Percentiles rank a stretch among this genome's conserved stretches.
Evolutionary conservation across 345 rosid species (phyloP).

Genomic region (Excoecaria cochinchinensis): DNA sequence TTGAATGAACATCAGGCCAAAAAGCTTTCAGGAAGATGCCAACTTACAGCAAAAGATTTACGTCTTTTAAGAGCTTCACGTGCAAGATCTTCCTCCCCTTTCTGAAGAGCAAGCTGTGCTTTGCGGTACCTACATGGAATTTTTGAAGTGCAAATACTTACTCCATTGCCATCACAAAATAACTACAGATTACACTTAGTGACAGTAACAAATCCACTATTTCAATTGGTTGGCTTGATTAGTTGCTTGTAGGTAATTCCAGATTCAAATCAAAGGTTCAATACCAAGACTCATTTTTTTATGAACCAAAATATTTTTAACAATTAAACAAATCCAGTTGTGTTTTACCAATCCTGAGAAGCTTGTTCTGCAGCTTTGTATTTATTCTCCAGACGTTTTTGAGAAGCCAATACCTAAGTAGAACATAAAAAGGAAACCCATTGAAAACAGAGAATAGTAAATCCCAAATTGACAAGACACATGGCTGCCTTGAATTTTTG

Average conservation of each 20-base stretch:
- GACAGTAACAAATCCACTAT: not conserved
- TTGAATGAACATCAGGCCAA: not conserved
- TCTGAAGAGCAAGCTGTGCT: constrained; percentile 76
- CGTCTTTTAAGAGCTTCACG: constrained; percentile 87
- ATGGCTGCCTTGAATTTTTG: not conserved
- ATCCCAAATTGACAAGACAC: not conserved
- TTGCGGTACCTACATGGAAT: constrained; percentile 57
- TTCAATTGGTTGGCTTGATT: not conserved
- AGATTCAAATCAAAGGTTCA: not conserved
- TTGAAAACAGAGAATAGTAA: not conserved
- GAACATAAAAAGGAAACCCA: constrained; percentile 9
- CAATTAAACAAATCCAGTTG: constrained; percentile 5
- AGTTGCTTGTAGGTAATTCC: not conserved
- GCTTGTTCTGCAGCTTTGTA: constrained; percentile 68
- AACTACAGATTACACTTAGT: not conserved
- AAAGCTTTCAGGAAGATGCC: not conserved
- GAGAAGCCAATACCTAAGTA: constrained; percentile 70
- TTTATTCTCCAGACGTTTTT: constrained; percentile 70
- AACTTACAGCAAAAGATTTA: constrained; percentile 66
- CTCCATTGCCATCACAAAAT: not conserved
- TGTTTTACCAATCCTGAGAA: constrained; percentile 67
- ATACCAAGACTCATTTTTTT: not conserved
- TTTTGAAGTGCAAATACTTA: not conserved
- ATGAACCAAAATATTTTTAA: not conserved
- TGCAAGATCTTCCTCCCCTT: constrained; percentile 85